phyloP scores from a whole-genome alignment of 306 rosid genomes.

The Prosopis cineraria region DNA sequence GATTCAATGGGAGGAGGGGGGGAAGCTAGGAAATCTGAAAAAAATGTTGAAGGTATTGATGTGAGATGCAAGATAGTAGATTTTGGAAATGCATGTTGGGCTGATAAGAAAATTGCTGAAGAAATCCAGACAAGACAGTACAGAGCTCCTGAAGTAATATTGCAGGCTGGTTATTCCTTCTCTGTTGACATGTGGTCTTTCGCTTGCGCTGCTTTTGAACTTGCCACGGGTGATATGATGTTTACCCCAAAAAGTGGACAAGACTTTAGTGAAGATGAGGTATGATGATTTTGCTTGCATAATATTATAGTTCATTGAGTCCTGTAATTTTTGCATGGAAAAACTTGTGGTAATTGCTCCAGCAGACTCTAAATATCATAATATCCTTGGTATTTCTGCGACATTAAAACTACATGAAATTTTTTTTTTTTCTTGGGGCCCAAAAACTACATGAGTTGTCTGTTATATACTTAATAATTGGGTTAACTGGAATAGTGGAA shows the following conservation, averaged over 20 bases:
- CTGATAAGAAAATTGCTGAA: conserved; percentile 64
- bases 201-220: conserved; percentile 92
- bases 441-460: too few species aligned
- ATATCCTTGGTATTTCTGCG: conserved; percentile 25
- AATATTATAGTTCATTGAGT: conserved; percentile 22
- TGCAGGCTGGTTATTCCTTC: conserved; percentile 81
- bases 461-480: neutral
- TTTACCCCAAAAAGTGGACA: conserved; percentile 81
- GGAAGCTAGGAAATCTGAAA: conserved; percentile 52
- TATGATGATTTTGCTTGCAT: conserved; percentile 44
- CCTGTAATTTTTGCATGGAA: conserved; percentile 9
- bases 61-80: conserved; percentile 93
- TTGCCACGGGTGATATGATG: conserved; percentile 97
- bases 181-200: conserved; percentile 96
- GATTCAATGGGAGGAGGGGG: conserved; percentile 69
- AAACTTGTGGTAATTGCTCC: conserved; percentile 15
- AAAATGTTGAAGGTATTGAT: conserved; percentile 70
- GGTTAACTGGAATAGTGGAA: conserved; percentile 20
- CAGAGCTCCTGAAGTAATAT: conserved; percentile 93
- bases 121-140: conserved; percentile 97
- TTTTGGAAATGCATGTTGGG: conserved; percentile 96
- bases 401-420: neutral
- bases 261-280: conserved; percentile 94
- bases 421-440: too few species aligned
- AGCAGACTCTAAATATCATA: conserved; percentile 8